phyloP scores from a whole-genome alignment of 1,284 basidiomycete species.

The Trametes polyzona region DNA sequence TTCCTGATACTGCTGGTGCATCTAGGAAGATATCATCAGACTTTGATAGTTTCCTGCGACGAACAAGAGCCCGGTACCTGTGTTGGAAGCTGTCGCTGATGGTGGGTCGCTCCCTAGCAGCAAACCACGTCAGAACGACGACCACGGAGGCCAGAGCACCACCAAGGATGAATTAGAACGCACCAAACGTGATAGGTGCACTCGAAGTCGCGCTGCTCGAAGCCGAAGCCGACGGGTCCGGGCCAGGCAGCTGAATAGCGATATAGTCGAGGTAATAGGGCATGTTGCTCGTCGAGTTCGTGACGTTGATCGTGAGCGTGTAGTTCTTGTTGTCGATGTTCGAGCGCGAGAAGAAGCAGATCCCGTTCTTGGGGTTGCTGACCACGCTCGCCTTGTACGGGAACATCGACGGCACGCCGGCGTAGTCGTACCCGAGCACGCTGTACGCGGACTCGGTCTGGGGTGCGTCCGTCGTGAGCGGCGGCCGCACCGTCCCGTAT shows the following conservation, averaged over 20 bases:
- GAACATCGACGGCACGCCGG: not conserved
- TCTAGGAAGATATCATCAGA: not conserved
- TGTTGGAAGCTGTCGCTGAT: not conserved
- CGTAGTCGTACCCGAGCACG: conserved; percentile 8
- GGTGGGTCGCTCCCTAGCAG: too few relatives aligned
- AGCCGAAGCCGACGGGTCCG: not conserved
- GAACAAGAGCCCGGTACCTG: too few relatives aligned
- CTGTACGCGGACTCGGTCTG: conserved; percentile 6
- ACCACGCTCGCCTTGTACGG: conserved; percentile 8
- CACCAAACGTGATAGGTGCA: not conserved
- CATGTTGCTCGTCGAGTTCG: not conserved
- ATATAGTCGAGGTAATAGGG: conserved; percentile 19
- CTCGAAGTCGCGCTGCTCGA: not conserved
- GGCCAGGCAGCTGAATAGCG: conserved; percentile 6
- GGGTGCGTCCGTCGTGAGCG: not conserved
- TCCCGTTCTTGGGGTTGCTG: conserved; percentile 1
- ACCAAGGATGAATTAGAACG: not conserved
- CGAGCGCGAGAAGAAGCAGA: conserved; percentile 8
- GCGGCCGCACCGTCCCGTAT: conserved; percentile 1
- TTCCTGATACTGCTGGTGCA: not conserved
- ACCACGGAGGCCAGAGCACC: not conserved
- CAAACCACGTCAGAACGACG: too few relatives aligned
- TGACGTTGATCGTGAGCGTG: conserved; percentile 16
- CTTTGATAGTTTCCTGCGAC: too few relatives aligned
- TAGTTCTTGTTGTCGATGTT: not conserved